A percentile compares a stretch with the other conserved stretches of the same genome.
phyloP scores from a whole-genome alignment of 495 filamentous ascomycete genomes.

The Xylaria curta region DNA sequence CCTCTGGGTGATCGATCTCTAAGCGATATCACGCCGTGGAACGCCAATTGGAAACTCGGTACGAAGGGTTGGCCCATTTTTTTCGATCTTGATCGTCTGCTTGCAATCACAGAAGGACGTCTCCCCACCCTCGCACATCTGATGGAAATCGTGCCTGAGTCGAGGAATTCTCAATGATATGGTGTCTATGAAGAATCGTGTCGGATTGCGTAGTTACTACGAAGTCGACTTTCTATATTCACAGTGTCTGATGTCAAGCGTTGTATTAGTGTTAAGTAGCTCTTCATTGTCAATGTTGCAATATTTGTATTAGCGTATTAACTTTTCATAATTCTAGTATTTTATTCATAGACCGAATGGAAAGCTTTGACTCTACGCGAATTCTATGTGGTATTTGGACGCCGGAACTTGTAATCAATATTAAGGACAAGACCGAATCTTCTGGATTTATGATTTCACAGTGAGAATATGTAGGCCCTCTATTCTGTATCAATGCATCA shows the following conservation, averaged over 20 bases:
- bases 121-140: background rate
- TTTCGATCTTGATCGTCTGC: background rate
- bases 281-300: background rate
- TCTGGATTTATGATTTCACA: no score
- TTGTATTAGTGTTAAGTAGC: background rate
- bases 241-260: background rate
- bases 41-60: no score
- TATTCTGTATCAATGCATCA: no score
- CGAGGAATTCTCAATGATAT: background rate
- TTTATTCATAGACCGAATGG: no score
- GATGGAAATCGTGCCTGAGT: fast-evolving
- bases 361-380: no score
- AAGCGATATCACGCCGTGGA: no score
- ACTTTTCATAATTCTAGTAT: no score
- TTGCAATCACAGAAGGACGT: background rate
- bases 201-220: background rate
- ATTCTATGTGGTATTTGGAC: no score
- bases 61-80: background rate
- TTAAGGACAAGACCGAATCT: no score
- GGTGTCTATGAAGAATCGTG: background rate
- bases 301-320: background rate
- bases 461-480: no score
- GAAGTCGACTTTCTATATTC: background rate
- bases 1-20: no score
- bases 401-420: no score